Evolutionary conservation across 495 filamentous ascomycete genomes (phyloP).

Genomic region (Neurospora pannonica): DNA sequence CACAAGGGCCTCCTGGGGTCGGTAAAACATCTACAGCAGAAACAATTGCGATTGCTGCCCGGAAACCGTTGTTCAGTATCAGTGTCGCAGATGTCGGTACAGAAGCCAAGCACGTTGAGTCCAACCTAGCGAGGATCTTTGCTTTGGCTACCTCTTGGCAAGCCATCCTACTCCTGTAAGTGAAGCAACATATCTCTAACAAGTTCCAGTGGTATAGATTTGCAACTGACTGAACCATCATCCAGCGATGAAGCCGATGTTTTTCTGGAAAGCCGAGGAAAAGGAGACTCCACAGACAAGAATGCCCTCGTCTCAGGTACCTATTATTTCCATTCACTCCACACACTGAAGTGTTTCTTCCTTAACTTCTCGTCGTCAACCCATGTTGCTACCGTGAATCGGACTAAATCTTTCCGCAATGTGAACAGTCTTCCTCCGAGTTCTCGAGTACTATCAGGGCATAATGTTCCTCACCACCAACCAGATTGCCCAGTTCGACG

Average conservation of each 20-base stretch:
- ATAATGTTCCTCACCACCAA: constrained; percentile 44
- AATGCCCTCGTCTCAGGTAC: constrained; percentile 35
- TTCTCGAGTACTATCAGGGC: constrained; percentile 46
- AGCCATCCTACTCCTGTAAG: constrained; percentile 31
- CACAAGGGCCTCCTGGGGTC: constrained; percentile 42
- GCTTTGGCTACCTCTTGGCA: constrained; percentile 35
- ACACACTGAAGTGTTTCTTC: background rate
- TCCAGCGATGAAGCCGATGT: constrained; percentile 36
- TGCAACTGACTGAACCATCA: background rate
- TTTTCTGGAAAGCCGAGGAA: constrained; percentile 32
- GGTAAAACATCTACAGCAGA: constrained; percentile 52
- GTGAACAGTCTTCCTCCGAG: constrained; percentile 38
- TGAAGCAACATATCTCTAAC: background rate
- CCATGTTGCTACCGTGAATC: background rate
- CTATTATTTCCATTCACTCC: background rate
- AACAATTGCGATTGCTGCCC: constrained; percentile 30
- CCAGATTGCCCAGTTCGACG: constrained; percentile 9
- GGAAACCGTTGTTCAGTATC: constrained; percentile 15
- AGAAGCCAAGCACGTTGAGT: constrained; percentile 12
- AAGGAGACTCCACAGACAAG: background rate
- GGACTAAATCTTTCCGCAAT: background rate
- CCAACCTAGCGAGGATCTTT: constrained; percentile 29
- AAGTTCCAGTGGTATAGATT: background rate
- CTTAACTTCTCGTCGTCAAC: background rate
- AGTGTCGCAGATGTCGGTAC: constrained; percentile 16